A percentile compares a stretch with the other conserved stretches of the same genome.
These are phyloP conservation scores for Sporothrix brunneoviolacea DNA, from an alignment of 2,329 filamentous ascomycete genomes.

Conservation along the genomic window DNA sequence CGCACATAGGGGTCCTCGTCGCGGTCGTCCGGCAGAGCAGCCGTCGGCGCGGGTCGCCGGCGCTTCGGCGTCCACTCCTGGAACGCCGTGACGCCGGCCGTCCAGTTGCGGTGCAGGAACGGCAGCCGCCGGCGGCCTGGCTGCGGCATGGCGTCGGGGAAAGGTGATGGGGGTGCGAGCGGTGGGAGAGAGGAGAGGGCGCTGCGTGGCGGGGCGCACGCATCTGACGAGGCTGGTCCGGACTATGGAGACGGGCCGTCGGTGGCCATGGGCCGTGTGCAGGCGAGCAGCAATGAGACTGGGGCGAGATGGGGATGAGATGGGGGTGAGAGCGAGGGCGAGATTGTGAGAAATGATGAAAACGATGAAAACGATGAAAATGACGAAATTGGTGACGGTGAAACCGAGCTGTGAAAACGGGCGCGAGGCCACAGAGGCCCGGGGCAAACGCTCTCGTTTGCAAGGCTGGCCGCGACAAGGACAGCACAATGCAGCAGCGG, in stretches of 20 bases:
- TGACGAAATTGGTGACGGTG: background rate
- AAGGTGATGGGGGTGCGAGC: conserved; percentile 1
- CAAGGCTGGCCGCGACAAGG: conserved; percentile 5
- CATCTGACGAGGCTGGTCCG: conserved; percentile 2
- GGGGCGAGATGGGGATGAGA: background rate
- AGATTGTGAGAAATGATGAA: background rate
- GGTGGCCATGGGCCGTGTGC: background rate
- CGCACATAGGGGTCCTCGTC: conserved; percentile 33
- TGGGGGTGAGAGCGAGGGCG: background rate
- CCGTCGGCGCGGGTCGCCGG: conserved; percentile 29
- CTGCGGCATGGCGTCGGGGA: conserved; percentile 38
- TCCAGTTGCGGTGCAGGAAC: conserved; percentile 50
- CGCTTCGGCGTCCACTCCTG: conserved; percentile 33
- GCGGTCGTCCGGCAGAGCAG: background rate
- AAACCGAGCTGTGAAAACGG: background rate
- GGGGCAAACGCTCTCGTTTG: conserved; percentile 7
- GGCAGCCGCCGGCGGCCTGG: conserved; percentile 35
- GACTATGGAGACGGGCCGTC: background rate
- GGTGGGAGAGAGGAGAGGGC: background rate
- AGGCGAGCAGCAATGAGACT: no score
- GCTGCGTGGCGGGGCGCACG: background rate
- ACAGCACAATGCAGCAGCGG: no score
- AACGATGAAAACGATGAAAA: background rate
- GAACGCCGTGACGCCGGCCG: conserved; percentile 38
- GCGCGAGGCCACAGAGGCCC: background rate